A percentile compares a stretch with the other conserved stretches of the same genome.
Evolutionary conservation across 208 protist species (phyloP).

Genomic region (Leishmania martiniquensis): DNA sequence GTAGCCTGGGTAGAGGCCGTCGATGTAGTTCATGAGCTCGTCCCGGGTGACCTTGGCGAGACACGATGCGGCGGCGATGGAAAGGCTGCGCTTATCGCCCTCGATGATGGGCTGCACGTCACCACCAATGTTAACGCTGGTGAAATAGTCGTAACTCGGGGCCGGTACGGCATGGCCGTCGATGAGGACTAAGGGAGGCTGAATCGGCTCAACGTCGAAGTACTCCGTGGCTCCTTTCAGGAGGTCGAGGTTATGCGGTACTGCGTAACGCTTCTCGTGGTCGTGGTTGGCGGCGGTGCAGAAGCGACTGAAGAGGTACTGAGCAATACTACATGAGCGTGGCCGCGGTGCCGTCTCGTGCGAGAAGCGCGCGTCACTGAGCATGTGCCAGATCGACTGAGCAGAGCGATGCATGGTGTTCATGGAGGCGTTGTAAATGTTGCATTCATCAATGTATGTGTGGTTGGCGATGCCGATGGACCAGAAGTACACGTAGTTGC

Average conservation of each 20-base stretch:
- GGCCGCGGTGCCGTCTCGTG: conserved; percentile 77
- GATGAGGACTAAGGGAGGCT: conserved; percentile 86
- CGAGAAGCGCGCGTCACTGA: conserved; percentile 84
- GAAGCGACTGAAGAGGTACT: conserved; percentile 87
- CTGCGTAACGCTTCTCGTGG: conserved; percentile 60
- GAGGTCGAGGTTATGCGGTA: conserved; percentile 71
- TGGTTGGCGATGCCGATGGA: conserved; percentile 90
- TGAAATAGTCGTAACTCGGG: conserved; percentile 69
- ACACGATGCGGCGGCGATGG: conserved; percentile 89
- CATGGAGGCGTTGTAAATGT: conserved; percentile 89
- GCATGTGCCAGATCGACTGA: conserved; percentile 80
- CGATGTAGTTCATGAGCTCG: conserved; percentile 85
- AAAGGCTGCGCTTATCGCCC: conserved; percentile 86
- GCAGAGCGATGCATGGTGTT: conserved; percentile 85
- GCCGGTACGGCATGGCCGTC: conserved; percentile 83
- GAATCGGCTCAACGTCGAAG: conserved; percentile 78
- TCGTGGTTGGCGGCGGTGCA: conserved; percentile 76
- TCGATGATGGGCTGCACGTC: conserved; percentile 85
- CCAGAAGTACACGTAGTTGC: conserved; percentile 91
- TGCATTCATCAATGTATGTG: conserved; percentile 85
- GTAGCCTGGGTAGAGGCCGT: conserved; percentile 79
- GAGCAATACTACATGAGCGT: conserved; percentile 62
- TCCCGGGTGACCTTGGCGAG: conserved; percentile 90
- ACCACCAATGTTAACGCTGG: conserved; percentile 57
- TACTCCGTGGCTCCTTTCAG: conserved; percentile 67